Evolutionary conservation across 2,329 filamentous ascomycete species (phyloP), one percentile per base, ranked within the genome.

Genomic region (Ophiostoma quercus): DNA sequence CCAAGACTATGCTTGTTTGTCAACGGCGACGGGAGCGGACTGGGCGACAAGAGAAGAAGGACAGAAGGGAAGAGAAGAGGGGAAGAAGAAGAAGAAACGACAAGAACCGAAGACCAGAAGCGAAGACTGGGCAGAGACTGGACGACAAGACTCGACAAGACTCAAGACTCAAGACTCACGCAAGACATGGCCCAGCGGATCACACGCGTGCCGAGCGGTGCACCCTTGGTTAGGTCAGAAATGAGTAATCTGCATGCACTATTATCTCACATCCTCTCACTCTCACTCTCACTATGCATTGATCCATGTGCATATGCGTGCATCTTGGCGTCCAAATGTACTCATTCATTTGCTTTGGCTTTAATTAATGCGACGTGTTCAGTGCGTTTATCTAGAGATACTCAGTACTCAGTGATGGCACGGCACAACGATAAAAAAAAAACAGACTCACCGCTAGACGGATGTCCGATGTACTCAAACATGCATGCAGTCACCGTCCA

Each of bases 1-100:
- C 51, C 51, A 57, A 57, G 51, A 57, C n/a, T 22, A 25, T 57
- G 51, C 51, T 57, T 57, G n/a, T 57, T 57, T 57, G 51, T 12
- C 51, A 57, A 57, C 51, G 51, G 51, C 51, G 9, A 25, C 51
- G 51, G 51, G 51, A 57, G 9, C n/a, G 22, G 51, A 57, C 51
- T 57, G 51, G n/a, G 51, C 51, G 51, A 22, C 51, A 47, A 16
- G 43, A 47, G 16, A 47, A 47, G 43, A 47, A 14, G 43, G 19
- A 47, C 2, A 47, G 43, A 47, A 47, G 43, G 14, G 16, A 19
- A 47, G 16, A 47, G 4, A 47, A 47, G 43, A 47, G 19, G 19
- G 19, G 43, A 47, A 47, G 39, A 41, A 41, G 16, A 47, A n/a
- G 43, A 47, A 47, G 43, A n/a, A 47, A 1, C 16, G 43, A 47